A percentile compares a stretch with the other conserved stretches of the same genome.
phyloP scores from a whole-genome alignment of 768 basidiomycete species.

The Auriscalpium microsporum region DNA sequence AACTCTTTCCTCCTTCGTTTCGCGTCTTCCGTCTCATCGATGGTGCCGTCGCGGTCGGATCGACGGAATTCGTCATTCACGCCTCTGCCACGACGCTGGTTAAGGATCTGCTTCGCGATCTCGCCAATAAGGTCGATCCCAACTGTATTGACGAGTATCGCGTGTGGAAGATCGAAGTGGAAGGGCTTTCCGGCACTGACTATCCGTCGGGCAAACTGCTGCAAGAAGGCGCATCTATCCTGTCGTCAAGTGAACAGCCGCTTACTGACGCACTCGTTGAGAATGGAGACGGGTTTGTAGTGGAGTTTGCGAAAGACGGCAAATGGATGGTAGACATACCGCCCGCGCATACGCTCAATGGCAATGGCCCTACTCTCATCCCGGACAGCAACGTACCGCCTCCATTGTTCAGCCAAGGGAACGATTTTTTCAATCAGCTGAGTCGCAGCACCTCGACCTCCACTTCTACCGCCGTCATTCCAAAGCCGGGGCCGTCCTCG shows the following conservation, averaged over 20 bases:
- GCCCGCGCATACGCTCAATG: neutral
- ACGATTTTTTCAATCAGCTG: constrained; percentile 15
- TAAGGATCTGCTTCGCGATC: constrained; percentile 25
- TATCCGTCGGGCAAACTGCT: constrained; percentile 10
- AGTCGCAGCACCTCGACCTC: constrained; percentile 3
- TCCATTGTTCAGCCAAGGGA: constrained; percentile 16
- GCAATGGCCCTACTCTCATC: neutral
- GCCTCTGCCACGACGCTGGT: constrained; percentile 48
- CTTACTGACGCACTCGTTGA: constrained; percentile 53
- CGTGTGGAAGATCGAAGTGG: constrained; percentile 50
- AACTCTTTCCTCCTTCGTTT: constrained; percentile 64
- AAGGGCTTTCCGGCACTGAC: constrained; percentile 8
- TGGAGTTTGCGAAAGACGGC: constrained; percentile 60
- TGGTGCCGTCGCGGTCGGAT: constrained; percentile 18
- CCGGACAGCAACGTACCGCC: constrained; percentile 4
- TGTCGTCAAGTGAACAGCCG: constrained; percentile 38
- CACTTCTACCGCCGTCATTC: constrained; percentile 1
- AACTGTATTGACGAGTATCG: constrained; percentile 30
- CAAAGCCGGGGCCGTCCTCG: constrained; percentile 11
- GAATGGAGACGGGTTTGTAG: constrained; percentile 60
- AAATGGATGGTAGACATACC: constrained; percentile 42
- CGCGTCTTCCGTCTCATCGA: constrained; percentile 39
- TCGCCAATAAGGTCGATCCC: constrained; percentile 13
- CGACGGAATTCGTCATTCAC: constrained; percentile 27
- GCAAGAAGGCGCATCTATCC: constrained; percentile 29